Evolutionary conservation across 768 basidiomycete genomes (phyloP).

Genomic region (Glaciozyma martinii): DNA sequence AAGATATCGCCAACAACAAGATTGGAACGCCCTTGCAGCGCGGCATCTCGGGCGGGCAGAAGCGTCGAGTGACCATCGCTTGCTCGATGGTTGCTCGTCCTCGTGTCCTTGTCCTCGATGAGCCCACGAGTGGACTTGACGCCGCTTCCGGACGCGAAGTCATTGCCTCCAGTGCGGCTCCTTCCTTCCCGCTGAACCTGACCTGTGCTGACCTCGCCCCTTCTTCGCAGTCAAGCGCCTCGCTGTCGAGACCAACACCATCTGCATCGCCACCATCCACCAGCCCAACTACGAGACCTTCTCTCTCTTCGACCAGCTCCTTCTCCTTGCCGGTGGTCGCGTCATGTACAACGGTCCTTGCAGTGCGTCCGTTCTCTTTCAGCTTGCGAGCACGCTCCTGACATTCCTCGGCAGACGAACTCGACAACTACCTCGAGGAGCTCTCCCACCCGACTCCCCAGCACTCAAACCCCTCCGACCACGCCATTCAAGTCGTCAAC

Average conservation of each 20-base stretch:
- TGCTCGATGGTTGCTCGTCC: slow-evolving; percentile 55
- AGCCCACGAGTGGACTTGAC: slow-evolving; percentile 53
- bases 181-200: not conserved
- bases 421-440: slow-evolving; percentile 39
- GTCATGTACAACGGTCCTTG: slow-evolving; percentile 44
- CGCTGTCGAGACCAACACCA: slow-evolving; percentile 47
- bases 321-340: slow-evolving; percentile 52
- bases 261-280: slow-evolving; percentile 59
- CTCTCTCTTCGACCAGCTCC: slow-evolving; percentile 52
- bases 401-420: slow-evolving; percentile 35
- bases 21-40: slow-evolving; percentile 55
- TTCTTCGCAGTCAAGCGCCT: slow-evolving; percentile 40
- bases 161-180: slow-evolving; percentile 39
- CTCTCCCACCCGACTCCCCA: slow-evolving; percentile 39
- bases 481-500: slow-evolving; percentile 52
- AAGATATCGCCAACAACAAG: slow-evolving; percentile 45
- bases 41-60: slow-evolving; percentile 60
- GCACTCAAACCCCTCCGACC: slow-evolving; percentile 52
- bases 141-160: slow-evolving; percentile 30
- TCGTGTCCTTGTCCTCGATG: slow-evolving; percentile 56
- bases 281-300: slow-evolving; percentile 58
- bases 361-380: slow-evolving; percentile 20
- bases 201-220: not conserved
- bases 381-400: not conserved
- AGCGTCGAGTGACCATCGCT: slow-evolving; percentile 55